phyloP scores from a whole-genome alignment of 2,329 filamentous ascomycete species.

The Aspergillus hiratsukae region DNA sequence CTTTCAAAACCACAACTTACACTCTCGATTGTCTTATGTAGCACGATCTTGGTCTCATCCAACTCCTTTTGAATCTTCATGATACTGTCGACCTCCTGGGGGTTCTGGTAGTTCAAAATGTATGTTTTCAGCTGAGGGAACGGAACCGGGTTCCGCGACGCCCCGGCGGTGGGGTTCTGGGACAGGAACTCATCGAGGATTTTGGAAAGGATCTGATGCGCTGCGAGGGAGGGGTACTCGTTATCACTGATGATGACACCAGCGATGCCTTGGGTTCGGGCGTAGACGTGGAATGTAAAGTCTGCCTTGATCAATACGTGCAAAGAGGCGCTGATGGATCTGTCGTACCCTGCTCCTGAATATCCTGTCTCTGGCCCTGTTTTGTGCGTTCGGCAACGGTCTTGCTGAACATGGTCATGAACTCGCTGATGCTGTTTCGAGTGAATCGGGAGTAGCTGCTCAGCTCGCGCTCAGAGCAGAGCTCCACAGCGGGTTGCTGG shows the following conservation, averaged over 20 bases:
- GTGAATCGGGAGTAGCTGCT: constrained; percentile 76
- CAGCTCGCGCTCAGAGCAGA: constrained; percentile 72
- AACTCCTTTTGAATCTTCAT: constrained; percentile 95
- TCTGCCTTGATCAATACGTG: constrained; percentile 7
- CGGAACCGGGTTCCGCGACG: constrained; percentile 46
- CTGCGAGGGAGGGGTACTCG: constrained; percentile 71
- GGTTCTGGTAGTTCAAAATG: constrained; percentile 75
- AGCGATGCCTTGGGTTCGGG: constrained; percentile 64
- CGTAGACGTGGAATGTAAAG: constrained; percentile 67
- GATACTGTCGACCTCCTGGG: constrained; percentile 83
- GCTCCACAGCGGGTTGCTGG: constrained; percentile 68
- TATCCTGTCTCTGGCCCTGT: constrained; percentile 76
- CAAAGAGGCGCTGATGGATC: constrained; percentile 3
- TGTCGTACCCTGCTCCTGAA: constrained; percentile 51
- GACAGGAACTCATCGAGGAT: constrained; percentile 81
- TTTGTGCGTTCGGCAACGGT: constrained; percentile 81
- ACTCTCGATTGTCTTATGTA: constrained; percentile 90
- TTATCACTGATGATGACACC: constrained; percentile 74
- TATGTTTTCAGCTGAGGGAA: constrained; percentile 76
- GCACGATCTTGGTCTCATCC: constrained; percentile 93
- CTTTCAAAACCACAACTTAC: neutral
- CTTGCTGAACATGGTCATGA: constrained; percentile 82
- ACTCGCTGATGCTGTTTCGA: constrained; percentile 55
- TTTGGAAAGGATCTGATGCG: constrained; percentile 82
- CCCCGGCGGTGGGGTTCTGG: constrained; percentile 60